These are phyloP conservation scores for Mucor mucedo DNA, from an alignment of 371 early-diverging fungal species.

Conservation along the genomic window DNA sequence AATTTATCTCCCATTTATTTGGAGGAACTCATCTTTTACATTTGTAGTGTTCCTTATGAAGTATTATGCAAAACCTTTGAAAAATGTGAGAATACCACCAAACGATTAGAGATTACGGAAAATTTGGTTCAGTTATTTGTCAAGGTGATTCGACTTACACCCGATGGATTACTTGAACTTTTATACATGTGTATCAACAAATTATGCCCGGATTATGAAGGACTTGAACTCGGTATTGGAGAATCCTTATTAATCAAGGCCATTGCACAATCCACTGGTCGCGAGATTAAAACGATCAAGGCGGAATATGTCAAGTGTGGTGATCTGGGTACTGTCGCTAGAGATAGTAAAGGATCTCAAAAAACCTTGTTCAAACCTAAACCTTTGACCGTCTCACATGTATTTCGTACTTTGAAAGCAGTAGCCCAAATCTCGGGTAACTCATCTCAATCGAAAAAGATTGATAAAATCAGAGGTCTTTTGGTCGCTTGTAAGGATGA, in stretches of 20 bases:
- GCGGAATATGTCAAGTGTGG: conserved; percentile 79
- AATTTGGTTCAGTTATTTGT: conserved; percentile 79
- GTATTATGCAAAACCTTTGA: conserved; percentile 90
- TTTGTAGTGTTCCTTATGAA: conserved; percentile 76
- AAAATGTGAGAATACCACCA: conserved; percentile 71
- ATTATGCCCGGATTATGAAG: conserved; percentile 95
- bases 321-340: conserved; percentile 93
- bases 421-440: conserved; percentile 87
- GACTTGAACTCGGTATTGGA: conserved; percentile 96
- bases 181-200: conserved; percentile 94
- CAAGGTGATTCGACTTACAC: conserved; percentile 70
- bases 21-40: not conserved
- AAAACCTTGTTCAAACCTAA: conserved; percentile 80
- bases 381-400: conserved; percentile 78
- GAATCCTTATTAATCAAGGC: conserved; percentile 95
- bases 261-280: conserved; percentile 88
- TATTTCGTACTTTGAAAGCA: conserved; percentile 88
- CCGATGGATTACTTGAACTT: conserved; percentile 73
- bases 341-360: conserved; percentile 79
- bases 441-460: conserved; percentile 80
- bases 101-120: conserved; percentile 83
- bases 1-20: not conserved
- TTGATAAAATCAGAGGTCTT: conserved; percentile 83
- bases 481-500: conserved; percentile 83
- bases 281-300: conserved; percentile 78